Evolutionary conservation across 1,284 basidiomycete species (phyloP), one percentile per base, ranked within the genome.

Genomic region (Paramarasmius palmivorus): DNA sequence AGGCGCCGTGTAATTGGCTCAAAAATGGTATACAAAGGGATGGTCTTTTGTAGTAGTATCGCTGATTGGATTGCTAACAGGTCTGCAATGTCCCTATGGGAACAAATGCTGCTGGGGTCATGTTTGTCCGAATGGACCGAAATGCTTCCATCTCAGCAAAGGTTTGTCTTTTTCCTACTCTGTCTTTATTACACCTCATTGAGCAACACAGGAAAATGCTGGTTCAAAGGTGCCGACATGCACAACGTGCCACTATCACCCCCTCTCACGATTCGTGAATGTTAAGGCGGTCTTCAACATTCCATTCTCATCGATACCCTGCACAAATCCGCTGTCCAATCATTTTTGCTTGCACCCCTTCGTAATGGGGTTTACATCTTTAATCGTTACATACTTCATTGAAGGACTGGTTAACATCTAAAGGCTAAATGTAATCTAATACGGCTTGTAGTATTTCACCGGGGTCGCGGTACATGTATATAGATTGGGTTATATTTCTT

Each of bases 81-180:
- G 86, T 36, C 70, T 84, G 26, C 76, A 77, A 49, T 91, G 88
- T 59, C 86, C 88, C 6, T 85, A 83, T 58, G 88, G 85, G 44
- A 79, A 82, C 39, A 73, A 72, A 55, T 91, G 88, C 62, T 90
- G 88, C 67, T 90, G 88, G 87, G 88, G 88, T 4, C 88, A 91
- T 66, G 73, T 81, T n/a, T 91, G 88, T 64, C 88, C 88, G 10
- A 86, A 85, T 60, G 89, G 89, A n/a, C 74, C 81, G 9, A 82
- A 82, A 59, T 82, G 83, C 61, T 83, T 82, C 59, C 83, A 84
- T 65, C 66, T 82, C 34, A 81, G 79, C 66, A 83, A 78, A 61
- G 88, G n/a, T n/a, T n/a, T n/a, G n/a, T n/a, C n/a, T n/a, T n/a
- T n/a, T n/a, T n/a, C n/a, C n/a, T n/a, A n/a, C n/a, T n/a, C n/a